Evolutionary conservation across 441 rosid species (phyloP).

Genomic region (Biscutella auriculata): DNA sequence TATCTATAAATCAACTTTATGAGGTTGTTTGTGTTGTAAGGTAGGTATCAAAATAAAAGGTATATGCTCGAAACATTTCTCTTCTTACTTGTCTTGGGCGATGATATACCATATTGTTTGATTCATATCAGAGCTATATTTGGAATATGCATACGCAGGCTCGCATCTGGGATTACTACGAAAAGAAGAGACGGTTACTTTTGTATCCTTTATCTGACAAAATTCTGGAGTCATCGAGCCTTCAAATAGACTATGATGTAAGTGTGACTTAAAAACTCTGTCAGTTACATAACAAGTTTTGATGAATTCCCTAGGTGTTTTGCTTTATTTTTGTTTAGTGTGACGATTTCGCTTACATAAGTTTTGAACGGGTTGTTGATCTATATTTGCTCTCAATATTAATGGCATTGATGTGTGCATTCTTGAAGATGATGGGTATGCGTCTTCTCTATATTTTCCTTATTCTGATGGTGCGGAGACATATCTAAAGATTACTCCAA

Average conservation of each 20-base stretch:
- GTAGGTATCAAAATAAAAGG: slow-evolving; percentile 54
- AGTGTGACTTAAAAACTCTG: slow-evolving; percentile 29
- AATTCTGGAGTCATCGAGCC: slow-evolving; percentile 50
- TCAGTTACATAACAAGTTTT: neutral
- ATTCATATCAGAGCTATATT: neutral
- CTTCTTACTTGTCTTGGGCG: neutral
- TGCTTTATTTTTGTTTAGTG: too few relatives aligned
- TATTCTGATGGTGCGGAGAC: slow-evolving; percentile 54
- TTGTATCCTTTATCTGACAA: slow-evolving; percentile 32
- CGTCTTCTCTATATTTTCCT: slow-evolving; percentile 31
- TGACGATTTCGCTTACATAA: neutral
- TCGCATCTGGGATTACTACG: slow-evolving; percentile 65
- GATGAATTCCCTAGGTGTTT: neutral
- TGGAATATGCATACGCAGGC: slow-evolving; percentile 36
- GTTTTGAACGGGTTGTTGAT: neutral
- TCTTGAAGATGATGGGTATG: slow-evolving; percentile 39
- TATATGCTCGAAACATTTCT: slow-evolving; percentile 16
- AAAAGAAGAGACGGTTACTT: slow-evolving; percentile 28
- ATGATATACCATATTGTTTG: neutral
- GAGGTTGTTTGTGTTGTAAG: slow-evolving; percentile 45
- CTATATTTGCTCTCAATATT: neutral
- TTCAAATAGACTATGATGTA: slow-evolving; percentile 89
- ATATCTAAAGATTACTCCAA: slow-evolving; percentile 43
- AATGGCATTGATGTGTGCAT: neutral
- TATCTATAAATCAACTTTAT: slow-evolving; percentile 54